phyloP scores from a whole-genome alignment of 139 green algal species.

The Coelastrella sp. region DNA sequence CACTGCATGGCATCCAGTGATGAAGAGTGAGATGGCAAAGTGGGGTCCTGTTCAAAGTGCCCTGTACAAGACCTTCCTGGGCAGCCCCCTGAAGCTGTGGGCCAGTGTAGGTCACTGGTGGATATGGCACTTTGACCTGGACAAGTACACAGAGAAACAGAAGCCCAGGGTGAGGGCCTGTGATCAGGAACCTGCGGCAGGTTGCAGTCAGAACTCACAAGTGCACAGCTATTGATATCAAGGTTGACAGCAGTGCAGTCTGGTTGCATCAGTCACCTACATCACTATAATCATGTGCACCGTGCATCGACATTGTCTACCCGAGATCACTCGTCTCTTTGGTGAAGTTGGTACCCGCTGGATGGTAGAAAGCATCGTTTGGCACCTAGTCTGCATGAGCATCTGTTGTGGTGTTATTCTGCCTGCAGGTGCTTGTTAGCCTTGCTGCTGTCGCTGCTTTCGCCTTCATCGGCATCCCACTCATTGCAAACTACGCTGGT shows the following conservation, averaged over 20 bases:
- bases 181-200: too few relatives aligned
- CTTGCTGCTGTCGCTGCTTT: slow-evolving; percentile 81
- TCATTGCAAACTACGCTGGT: slow-evolving; percentile 82
- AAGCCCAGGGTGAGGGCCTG: slow-evolving; percentile 73
- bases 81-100: slow-evolving; percentile 91
- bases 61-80: slow-evolving; percentile 86
- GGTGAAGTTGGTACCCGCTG: too few relatives aligned
- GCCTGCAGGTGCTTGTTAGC: slow-evolving; percentile 75
- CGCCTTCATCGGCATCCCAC: slow-evolving; percentile 72
- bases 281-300: not conserved
- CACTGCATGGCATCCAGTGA: slow-evolving; percentile 94
- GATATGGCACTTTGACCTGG: slow-evolving; percentile 93
- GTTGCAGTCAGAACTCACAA: too few relatives aligned
- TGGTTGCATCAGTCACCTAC: not conserved
- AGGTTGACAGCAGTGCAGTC: too few relatives aligned
- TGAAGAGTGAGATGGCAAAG: slow-evolving; percentile 66
- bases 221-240: too few relatives aligned
- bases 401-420: slow-evolving; percentile 1
- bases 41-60: slow-evolving; percentile 44
- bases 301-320: too few relatives aligned
- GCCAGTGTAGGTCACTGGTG: slow-evolving; percentile 91
- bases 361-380: too few relatives aligned
- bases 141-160: slow-evolving; percentile 89
- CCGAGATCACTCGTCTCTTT: too few relatives aligned
- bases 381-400: not conserved